A percentile compares a stretch with the other conserved stretches of the same genome.
These are phyloP conservation scores for Stagonosporopsis rhizophila DNA, from an alignment of 2,329 filamentous ascomycete genomes.

Conservation along the genomic window DNA sequence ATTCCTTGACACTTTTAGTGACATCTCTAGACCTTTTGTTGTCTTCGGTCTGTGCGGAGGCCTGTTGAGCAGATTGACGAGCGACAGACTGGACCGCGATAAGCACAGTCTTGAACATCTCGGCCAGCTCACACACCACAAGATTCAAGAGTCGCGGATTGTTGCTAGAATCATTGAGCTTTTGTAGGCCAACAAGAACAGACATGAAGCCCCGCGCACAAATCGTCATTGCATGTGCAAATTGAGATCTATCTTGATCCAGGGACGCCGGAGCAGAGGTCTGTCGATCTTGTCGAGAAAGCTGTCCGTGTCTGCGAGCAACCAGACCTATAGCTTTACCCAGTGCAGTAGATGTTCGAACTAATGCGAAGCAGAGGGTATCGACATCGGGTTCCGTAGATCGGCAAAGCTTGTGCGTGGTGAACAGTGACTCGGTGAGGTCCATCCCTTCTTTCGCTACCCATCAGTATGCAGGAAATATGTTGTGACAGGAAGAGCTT, in stretches of 20 bases:
- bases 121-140: constrained; percentile 43
- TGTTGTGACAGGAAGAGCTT: background rate
- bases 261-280: constrained; percentile 19
- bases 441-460: constrained; percentile 24
- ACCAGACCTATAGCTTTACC: constrained; percentile 33
- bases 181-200: constrained; percentile 40
- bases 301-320: constrained; percentile 29
- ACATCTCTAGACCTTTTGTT: constrained; percentile 20
- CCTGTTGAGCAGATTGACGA: constrained; percentile 23
- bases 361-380: constrained; percentile 35
- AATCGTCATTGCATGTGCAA: constrained; percentile 35
- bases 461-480: constrained; percentile 12
- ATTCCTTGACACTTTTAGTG: constrained; percentile 28
- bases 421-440: constrained; percentile 40
- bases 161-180: constrained; percentile 22
- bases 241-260: constrained; percentile 36
- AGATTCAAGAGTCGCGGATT: constrained; percentile 26
- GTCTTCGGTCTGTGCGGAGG: background rate
- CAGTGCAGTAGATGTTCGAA: constrained; percentile 32
- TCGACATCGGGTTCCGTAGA: constrained; percentile 22
- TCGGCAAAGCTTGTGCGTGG: constrained; percentile 38
- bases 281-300: constrained; percentile 21
- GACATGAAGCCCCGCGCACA: constrained; percentile 43
- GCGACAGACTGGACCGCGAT: constrained; percentile 39
- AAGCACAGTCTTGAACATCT: constrained; percentile 50